Percentiles rank a stretch among this genome's conserved stretches.
phyloP scores from a whole-genome alignment of 768 basidiomycete genomes.

The Rhodosporidiobolus odoratus region DNA sequence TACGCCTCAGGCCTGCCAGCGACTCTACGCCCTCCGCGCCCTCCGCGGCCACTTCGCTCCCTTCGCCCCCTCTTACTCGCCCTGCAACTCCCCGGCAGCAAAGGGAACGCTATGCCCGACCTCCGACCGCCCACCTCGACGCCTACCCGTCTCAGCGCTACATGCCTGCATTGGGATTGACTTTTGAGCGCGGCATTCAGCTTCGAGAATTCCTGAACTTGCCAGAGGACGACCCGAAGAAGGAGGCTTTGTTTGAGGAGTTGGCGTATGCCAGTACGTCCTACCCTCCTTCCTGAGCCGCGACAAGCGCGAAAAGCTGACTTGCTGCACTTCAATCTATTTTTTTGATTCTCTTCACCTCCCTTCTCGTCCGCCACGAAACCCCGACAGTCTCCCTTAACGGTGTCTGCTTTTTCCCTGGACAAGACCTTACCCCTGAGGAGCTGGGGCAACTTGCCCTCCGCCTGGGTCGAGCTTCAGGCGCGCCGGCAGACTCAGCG shows the following conservation, averaged over 20 bases:
- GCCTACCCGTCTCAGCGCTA: not conserved
- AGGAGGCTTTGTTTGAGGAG: slow-evolving; percentile 24
- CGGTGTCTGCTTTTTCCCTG: slow-evolving; percentile 47
- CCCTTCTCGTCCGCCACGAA: not conserved
- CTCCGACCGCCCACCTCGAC: slow-evolving; percentile 7
- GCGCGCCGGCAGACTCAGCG: slow-evolving; percentile 41
- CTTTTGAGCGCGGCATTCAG: slow-evolving; percentile 18
- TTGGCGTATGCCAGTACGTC: slow-evolving; percentile 31
- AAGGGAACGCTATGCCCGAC: slow-evolving; percentile 14
- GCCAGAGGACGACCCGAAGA: slow-evolving; percentile 12
- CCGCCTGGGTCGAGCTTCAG: slow-evolving; percentile 40
- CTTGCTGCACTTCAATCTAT: too few relatives aligned
- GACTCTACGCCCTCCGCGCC: too few relatives aligned
- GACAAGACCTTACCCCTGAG: slow-evolving; percentile 42
- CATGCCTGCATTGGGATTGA: slow-evolving; percentile 25
- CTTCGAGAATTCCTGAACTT: slow-evolving; percentile 17
- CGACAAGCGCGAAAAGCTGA: too few relatives aligned
- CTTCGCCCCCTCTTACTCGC: too few relatives aligned
- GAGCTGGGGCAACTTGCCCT: slow-evolving; percentile 43
- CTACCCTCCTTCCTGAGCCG: not conserved
- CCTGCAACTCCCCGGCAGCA: too few relatives aligned
- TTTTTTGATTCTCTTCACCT: too few relatives aligned
- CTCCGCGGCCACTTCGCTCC: too few relatives aligned
- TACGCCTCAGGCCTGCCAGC: too few relatives aligned
- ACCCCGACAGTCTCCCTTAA: slow-evolving; percentile 44